Evolutionary conservation across 768 basidiomycete genomes (phyloP).

Genomic region (Asterophora parasitica): DNA sequence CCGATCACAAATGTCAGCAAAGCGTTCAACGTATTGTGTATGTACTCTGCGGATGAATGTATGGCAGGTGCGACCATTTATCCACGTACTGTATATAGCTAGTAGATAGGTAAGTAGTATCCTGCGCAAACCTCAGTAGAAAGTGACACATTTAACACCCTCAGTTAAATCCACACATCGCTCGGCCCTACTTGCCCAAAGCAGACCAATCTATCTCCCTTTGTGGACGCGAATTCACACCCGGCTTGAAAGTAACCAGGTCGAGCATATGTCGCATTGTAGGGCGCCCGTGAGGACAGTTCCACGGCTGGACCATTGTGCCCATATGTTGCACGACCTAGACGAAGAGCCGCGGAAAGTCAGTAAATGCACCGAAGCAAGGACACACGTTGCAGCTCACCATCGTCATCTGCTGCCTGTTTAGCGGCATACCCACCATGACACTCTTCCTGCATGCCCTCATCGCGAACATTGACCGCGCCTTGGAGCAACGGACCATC

Average conservation of each 20-base stretch:
- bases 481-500: conserved; percentile 91
- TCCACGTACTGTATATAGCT: too few species aligned
- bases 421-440: conserved; percentile 90
- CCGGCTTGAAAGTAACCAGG: conserved; percentile 24
- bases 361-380: conserved; percentile 36
- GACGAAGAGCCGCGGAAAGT: background rate
- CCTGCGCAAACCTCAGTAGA: too few species aligned
- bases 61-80: too few species aligned
- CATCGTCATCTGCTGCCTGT: conserved; percentile 65
- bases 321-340: conserved; percentile 81
- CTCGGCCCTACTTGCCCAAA: background rate
- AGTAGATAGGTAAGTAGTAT: too few species aligned
- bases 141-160: too few species aligned
- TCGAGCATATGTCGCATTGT: conserved; percentile 77
- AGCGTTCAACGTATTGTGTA: too few species aligned
- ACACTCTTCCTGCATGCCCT: conserved; percentile 94
- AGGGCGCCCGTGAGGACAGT: conserved; percentile 82
- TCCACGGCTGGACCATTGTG: conserved; percentile 82
- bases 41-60: too few species aligned
- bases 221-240: conserved; percentile 6
- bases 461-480: conserved; percentile 93
- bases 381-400: background rate
- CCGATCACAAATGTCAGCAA: too few species aligned
- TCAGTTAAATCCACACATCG: background rate
- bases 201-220: conserved; percentile 32